These are phyloP conservation scores for Aspergillus clavatus DNA, from an alignment of 2,329 filamentous ascomycete species.

Conservation along the genomic window DNA sequence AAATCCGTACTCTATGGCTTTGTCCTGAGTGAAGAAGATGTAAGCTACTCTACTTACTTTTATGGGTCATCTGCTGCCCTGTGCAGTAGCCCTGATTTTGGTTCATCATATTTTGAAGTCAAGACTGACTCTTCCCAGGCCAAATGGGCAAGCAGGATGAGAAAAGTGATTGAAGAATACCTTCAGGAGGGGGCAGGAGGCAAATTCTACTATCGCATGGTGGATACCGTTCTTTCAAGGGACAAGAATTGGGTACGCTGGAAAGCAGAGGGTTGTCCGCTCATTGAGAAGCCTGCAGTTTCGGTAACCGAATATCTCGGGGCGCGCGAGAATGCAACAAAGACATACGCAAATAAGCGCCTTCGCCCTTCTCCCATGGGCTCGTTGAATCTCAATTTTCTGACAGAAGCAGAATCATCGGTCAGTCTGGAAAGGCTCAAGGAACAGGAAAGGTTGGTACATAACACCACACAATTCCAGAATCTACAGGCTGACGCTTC, in stretches of 20 bases:
- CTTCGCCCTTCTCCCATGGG: slow-evolving; percentile 65
- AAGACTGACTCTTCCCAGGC: slow-evolving; percentile 47
- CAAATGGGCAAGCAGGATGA: slow-evolving; percentile 79
- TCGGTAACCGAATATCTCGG: slow-evolving; percentile 63
- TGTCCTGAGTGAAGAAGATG: slow-evolving; percentile 74
- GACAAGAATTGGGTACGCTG: slow-evolving; percentile 99
- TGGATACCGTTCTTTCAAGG: slow-evolving; percentile 88
- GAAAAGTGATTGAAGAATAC: slow-evolving; percentile 73
- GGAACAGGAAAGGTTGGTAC: slow-evolving; percentile 49
- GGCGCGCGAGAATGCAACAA: slow-evolving; percentile 62
- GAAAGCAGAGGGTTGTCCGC: slow-evolving; percentile 91
- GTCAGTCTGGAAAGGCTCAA: slow-evolving; percentile 66
- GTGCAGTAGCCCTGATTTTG: not conserved
- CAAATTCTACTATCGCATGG: slow-evolving; percentile 91
- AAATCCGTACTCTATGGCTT: slow-evolving; percentile 85
- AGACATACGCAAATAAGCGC: slow-evolving; percentile 65
- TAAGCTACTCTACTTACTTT: slow-evolving; percentile 37
- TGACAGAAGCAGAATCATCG: slow-evolving; percentile 61
- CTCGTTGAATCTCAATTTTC: slow-evolving; percentile 70
- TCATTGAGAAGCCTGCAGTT: slow-evolving; percentile 73
- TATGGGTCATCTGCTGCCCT: not conserved
- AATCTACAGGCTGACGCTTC: slow-evolving; percentile 11
- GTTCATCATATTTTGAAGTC: not conserved
- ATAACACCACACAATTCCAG: not conserved
- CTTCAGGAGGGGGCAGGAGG: slow-evolving; percentile 76